Evolutionary conservation across 495 filamentous ascomycete species (phyloP), one percentile per base, ranked within the genome.

Genomic region (Penicillium argentinense): DNA sequence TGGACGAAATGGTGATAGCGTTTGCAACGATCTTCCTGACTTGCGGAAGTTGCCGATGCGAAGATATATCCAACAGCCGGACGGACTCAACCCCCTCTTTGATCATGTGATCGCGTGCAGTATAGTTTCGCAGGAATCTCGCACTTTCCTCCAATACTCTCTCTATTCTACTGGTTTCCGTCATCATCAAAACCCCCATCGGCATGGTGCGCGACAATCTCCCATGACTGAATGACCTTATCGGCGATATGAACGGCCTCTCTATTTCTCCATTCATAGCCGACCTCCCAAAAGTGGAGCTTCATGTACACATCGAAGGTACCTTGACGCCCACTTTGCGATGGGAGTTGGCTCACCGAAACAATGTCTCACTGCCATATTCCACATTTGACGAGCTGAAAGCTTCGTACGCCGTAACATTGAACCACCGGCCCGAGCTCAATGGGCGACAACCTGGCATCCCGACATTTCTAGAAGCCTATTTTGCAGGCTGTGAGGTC

Each of bases 271-370:
- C 59, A 1, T 67, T 68, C 43, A 63, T 72, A 30, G 51, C 52
- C 2, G 26, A 40, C 3, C 55, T 74, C 6, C 70, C 71, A 12
- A 74, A 74, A 29, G 67, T 69, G 16, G 69, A 74, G 33, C 68
- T 73, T 19, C 70, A 74, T 41, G 43, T 73, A 21, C 71, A 74
- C 47, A 71, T 73, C 38, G 71, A 74, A 60, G 71, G 71, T 30
- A 70, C 67, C 8, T 57, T 74, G 9, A 67, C 56, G 3, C 70
- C 71, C 12, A 37, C 60, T 25, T 54, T 72, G 2, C 57, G 61
- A 25, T 71, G 68, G 64, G 52, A 63, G 14, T 57, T 74, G 6
- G 60, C 70, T 5, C 54, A 62, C 8, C 61, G 67, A n/a, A 73
- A 74, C 50, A 53, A 54, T 9, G 59, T 72, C 19, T 22, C 46